Evolutionary conservation across 192 early-diverging fungal genomes (phyloP).

Genomic region (Tieghemiomyces parasiticus): DNA sequence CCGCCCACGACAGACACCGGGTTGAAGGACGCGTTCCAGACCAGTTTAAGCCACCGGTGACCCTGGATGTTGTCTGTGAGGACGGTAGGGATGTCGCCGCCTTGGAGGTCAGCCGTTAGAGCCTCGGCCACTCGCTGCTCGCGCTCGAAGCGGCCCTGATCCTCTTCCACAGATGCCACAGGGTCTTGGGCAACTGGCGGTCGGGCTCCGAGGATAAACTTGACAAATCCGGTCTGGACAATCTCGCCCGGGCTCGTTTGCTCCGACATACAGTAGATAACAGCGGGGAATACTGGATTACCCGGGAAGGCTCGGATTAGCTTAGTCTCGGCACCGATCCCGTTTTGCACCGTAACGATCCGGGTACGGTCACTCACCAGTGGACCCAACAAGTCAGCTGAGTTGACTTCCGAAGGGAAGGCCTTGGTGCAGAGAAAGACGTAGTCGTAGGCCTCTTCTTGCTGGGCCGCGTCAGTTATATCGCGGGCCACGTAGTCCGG

Average conservation of each 20-base stretch:
- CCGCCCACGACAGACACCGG: conserved; percentile 44
- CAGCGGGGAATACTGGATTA: conserved; percentile 39
- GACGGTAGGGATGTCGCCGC: conserved; percentile 21
- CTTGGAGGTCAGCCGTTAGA: conserved; percentile 27
- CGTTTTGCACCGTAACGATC: conserved; percentile 60
- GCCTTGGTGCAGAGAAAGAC: conserved; percentile 52
- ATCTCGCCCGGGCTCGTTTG: conserved; percentile 37
- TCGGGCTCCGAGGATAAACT: conserved; percentile 31
- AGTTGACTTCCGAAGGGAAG: conserved; percentile 40
- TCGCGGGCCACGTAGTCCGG: conserved; percentile 30
- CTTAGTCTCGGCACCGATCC: conserved; percentile 47
- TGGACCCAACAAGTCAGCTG: conserved; percentile 37
- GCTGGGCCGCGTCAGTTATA: conserved; percentile 25
- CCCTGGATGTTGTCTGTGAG: conserved; percentile 39
- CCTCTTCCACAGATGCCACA: conserved; percentile 8
- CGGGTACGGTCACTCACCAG: conserved; percentile 29
- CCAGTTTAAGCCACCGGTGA: conserved; percentile 49
- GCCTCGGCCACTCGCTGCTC: conserved; percentile 12
- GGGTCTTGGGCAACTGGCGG: conserved; percentile 15
- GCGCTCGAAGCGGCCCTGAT: conserved; percentile 17
- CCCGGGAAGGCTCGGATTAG: conserved; percentile 37
- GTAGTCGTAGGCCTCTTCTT: conserved; percentile 34
- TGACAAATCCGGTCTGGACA: conserved; percentile 25
- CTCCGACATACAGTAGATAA: conserved; percentile 46
- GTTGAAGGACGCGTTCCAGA: conserved; percentile 63